phyloP scores from a whole-genome alignment of 257 asterid genomes.

The Solanum raphanifolium region DNA sequence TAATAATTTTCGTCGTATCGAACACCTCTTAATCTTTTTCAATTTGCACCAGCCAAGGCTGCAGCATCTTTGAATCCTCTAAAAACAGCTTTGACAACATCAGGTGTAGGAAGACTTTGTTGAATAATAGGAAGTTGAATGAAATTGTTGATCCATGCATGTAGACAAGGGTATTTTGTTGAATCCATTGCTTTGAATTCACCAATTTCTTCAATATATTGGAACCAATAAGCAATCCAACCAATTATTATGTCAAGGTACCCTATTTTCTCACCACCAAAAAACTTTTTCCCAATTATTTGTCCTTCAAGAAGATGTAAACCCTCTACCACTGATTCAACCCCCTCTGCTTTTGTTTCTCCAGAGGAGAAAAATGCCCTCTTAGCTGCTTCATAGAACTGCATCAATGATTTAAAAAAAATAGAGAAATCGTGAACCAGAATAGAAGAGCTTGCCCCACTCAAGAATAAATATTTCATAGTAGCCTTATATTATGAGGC shows the following conservation, averaged over 20 bases:
- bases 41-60: neutral
- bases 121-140: neutral
- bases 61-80: neutral
- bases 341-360: neutral
- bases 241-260: conserved; percentile 1
- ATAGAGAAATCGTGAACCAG: neutral
- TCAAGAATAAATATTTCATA: neutral
- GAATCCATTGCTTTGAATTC: conserved; percentile 1
- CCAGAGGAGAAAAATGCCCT: neutral
- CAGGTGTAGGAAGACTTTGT: neutral
- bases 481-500: neutral
- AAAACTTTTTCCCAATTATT: neutral
- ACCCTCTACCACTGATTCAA: neutral
- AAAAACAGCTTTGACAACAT: neutral
- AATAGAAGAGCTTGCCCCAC: neutral
- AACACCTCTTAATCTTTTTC: neutral
- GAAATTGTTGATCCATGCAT: conserved; percentile 5
- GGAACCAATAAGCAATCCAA: conserved; percentile 3
- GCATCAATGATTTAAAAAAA: neutral
- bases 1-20: neutral
- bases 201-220: neutral
- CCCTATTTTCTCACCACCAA: conserved; percentile 4
- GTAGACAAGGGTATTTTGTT: neutral
- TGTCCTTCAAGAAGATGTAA: neutral
- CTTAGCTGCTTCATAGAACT: neutral